phyloP scores from a whole-genome alignment of 176 grass and related monocot species.

The Triticum monococcum region DNA sequence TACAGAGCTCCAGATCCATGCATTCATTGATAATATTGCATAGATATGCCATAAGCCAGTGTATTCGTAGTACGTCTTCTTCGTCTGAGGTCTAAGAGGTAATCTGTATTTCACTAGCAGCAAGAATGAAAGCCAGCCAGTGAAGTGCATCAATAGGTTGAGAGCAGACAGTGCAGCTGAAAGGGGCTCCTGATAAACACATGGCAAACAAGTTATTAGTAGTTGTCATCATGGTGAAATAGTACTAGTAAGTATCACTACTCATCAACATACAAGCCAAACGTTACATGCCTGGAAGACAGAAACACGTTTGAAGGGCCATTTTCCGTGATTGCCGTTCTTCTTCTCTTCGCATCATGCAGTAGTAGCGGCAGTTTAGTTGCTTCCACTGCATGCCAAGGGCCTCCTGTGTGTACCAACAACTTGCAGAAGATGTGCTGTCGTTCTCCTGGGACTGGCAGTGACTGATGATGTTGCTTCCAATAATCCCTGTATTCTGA shows the following conservation, averaged over 20 bases:
- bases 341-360: constrained; percentile 83
- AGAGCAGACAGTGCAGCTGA: constrained; percentile 65
- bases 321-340: constrained; percentile 88
- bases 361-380: constrained; percentile 79
- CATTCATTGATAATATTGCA: constrained; percentile 87
- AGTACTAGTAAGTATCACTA: neutral
- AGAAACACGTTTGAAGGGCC: constrained; percentile 71
- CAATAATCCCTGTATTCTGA: constrained; percentile 50
- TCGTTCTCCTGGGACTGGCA: constrained; percentile 46
- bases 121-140: constrained; percentile 74
- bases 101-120: constrained; percentile 69
- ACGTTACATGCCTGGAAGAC: constrained; percentile 66
- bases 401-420: constrained; percentile 65
- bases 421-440: constrained; percentile 36
- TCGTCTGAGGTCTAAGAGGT: constrained; percentile 65
- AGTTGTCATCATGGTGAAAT: neutral
- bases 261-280: neutral
- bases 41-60: constrained; percentile 94
- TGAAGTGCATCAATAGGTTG: constrained; percentile 76
- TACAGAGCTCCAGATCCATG: constrained; percentile 91
- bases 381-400: constrained; percentile 76
- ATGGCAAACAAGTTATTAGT: constrained; percentile 9
- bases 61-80: constrained; percentile 79
- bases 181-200: constrained; percentile 66
- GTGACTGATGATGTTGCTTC: constrained; percentile 39